Evolutionary conservation across 805 yeast genomes (phyloP).

Genomic region (Ogataea thermomethanolica): DNA sequence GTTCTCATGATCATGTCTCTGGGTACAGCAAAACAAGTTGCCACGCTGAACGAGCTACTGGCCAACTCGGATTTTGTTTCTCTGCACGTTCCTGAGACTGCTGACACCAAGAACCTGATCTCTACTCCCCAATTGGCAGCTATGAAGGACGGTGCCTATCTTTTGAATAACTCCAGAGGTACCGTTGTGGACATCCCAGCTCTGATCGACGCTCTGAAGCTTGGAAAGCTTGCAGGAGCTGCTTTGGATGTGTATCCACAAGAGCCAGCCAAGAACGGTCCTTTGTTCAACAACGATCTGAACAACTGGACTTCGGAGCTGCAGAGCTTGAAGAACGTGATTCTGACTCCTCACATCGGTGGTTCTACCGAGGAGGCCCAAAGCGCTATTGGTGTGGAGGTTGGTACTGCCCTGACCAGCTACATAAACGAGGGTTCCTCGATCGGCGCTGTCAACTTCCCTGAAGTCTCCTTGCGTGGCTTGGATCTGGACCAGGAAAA

Average conservation of each 20-base stretch:
- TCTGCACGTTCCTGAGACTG: conserved; percentile 90
- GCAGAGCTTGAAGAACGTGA: conserved; percentile 77
- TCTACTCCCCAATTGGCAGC: conserved; percentile 88
- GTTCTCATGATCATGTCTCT: conserved; percentile 89
- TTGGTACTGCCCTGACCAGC: conserved; percentile 76
- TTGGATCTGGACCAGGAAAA: conserved; percentile 82
- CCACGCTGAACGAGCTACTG: conserved; percentile 78
- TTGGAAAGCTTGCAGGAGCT: conserved; percentile 94
- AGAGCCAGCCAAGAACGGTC: conserved; percentile 97
- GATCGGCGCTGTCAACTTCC: conserved; percentile 96
- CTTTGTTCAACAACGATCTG: conserved; percentile 65
- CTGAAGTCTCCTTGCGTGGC: conserved; percentile 90
- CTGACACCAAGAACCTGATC: conserved; percentile 88
- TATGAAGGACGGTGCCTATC: conserved; percentile 94
- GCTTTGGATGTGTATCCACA: conserved; percentile 95
- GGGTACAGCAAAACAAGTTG: conserved; percentile 94
- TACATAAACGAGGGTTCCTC: conserved; percentile 96
- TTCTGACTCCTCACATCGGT: conserved; percentile 96
- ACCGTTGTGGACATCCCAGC: conserved; percentile 97
- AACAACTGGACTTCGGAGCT: conserved; percentile 85
- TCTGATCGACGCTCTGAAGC: conserved; percentile 82
- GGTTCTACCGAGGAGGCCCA: conserved; percentile 99
- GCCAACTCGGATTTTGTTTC: conserved; percentile 82
- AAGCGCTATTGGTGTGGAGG: conserved; percentile 95
- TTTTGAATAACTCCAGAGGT: conserved; percentile 96